These are phyloP conservation scores for Rhizopogon vulgaris DNA, from an alignment of 768 basidiomycete species.

Conservation along the genomic window DNA sequence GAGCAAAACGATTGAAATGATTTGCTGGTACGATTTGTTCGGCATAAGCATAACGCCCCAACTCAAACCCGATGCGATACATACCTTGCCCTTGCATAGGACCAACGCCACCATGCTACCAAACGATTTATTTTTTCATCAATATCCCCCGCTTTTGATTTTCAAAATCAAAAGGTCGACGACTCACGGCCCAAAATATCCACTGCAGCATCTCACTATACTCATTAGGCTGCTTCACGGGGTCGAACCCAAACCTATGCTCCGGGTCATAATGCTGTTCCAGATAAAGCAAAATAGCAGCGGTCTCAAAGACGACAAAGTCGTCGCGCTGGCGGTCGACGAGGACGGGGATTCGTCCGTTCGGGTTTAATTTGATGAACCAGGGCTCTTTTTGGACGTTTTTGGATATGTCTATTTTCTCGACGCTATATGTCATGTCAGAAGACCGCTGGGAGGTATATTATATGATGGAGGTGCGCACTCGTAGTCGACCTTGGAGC, in stretches of 20 bases:
- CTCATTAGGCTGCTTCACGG: slow-evolving; percentile 21
- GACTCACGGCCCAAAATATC: slow-evolving; percentile 37
- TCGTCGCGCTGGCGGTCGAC: slow-evolving; percentile 19
- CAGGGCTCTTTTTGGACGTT: slow-evolving; percentile 24
- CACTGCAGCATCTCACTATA: slow-evolving; percentile 38
- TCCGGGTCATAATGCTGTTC: slow-evolving; percentile 39
- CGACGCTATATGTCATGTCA: not conserved
- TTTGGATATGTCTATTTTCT: slow-evolving; percentile 17
- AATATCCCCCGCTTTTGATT: not conserved
- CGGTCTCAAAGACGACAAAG: slow-evolving; percentile 36
- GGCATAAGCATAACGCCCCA: not conserved
- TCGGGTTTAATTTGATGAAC: slow-evolving; percentile 34
- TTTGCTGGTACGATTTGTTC: slow-evolving; percentile 15
- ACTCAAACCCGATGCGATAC: not conserved
- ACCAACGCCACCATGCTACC: slow-evolving; percentile 26
- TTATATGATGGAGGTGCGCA: slow-evolving; percentile 14
- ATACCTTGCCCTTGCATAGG: slow-evolving; percentile 31
- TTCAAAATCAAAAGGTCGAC: not conserved
- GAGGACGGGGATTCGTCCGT: slow-evolving; percentile 37
- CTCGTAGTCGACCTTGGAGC: slow-evolving; percentile 27
- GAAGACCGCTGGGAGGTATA: slow-evolving; percentile 3
- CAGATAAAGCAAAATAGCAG: slow-evolving; percentile 42
- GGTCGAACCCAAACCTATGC: slow-evolving; percentile 34
- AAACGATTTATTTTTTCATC: not conserved
- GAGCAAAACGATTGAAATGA: slow-evolving; percentile 30